phyloP scores from a whole-genome alignment of 2,329 filamentous ascomycete genomes.

The Cordyceps javanica region DNA sequence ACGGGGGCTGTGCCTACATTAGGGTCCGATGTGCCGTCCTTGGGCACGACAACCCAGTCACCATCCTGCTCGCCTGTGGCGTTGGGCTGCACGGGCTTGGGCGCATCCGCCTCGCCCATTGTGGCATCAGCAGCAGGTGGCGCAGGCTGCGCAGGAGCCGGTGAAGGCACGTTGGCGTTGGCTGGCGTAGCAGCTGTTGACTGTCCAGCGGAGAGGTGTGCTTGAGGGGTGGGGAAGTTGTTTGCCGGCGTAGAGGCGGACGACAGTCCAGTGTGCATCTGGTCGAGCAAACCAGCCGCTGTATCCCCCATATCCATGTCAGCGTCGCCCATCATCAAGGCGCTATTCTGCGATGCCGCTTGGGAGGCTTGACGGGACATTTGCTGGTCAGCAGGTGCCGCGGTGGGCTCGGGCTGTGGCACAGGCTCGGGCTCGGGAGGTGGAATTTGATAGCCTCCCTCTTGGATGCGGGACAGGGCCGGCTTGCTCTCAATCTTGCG shows the following conservation, averaged over 20 bases:
- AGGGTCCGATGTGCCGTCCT: slow-evolving; percentile 37
- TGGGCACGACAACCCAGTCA: slow-evolving; percentile 72
- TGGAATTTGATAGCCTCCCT: slow-evolving; percentile 67
- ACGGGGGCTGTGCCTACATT: slow-evolving; percentile 18
- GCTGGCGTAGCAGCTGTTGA: slow-evolving; percentile 54
- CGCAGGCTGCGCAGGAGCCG: slow-evolving; percentile 28
- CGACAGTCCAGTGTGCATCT: slow-evolving; percentile 59
- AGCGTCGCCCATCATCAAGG: slow-evolving; percentile 46
- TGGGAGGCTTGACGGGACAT: slow-evolving; percentile 51
- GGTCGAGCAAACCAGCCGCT: slow-evolving; percentile 59
- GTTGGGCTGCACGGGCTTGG: slow-evolving; percentile 35
- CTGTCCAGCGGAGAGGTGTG: slow-evolving; percentile 48
- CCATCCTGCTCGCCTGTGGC: slow-evolving; percentile 45
- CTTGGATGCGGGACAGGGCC: slow-evolving; percentile 64
- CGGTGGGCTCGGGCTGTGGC: slow-evolving; percentile 22
- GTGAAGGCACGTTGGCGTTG: slow-evolving; percentile 40
- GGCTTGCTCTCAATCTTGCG: slow-evolving; percentile 59
- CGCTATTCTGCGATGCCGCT: slow-evolving; percentile 49
- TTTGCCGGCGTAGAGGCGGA: slow-evolving; percentile 54
- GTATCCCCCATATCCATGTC: slow-evolving; percentile 61
- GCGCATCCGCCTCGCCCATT: slow-evolving; percentile 39
- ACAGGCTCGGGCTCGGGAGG: slow-evolving; percentile 37
- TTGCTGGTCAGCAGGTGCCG: slow-evolving; percentile 18
- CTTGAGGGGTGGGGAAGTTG: slow-evolving; percentile 55
- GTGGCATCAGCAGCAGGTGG: slow-evolving; percentile 17